Conservation (phyloP, 1,139 yeast genomes). For the Taphrina sp. region DNA sequence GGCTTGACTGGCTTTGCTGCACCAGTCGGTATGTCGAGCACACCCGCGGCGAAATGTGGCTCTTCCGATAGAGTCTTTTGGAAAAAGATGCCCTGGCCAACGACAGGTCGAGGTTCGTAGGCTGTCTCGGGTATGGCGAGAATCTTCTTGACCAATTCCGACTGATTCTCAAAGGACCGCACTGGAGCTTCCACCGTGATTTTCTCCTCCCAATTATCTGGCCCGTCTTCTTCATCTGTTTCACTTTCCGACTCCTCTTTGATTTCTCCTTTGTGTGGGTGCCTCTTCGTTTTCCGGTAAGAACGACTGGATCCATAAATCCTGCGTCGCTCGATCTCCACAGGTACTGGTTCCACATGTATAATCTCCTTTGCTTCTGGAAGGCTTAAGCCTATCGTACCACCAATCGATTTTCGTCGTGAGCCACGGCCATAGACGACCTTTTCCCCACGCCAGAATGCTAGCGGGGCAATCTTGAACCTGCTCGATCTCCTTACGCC, state of each 20-base stretch:
- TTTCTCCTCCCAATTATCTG: slow-evolving; percentile 18
- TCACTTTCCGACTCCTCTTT: slow-evolving; percentile 38
- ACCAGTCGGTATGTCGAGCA: slow-evolving; percentile 60
- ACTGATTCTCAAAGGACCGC: slow-evolving; percentile 22
- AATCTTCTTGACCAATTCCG: slow-evolving; percentile 13
- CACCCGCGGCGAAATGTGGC: slow-evolving; percentile 71
- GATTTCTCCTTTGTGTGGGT: slow-evolving; percentile 43
- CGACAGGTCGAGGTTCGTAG: slow-evolving; percentile 27
- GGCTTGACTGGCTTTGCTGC: slow-evolving; percentile 61
- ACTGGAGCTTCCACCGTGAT: slow-evolving; percentile 30
- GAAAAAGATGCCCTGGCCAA: slow-evolving; percentile 44
- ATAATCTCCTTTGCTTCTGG: slow-evolving; percentile 42
- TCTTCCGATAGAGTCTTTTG: slow-evolving; percentile 69
- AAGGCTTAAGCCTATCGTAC: slow-evolving; percentile 37
- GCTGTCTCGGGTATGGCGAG: slow-evolving; percentile 25
- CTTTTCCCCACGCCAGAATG: slow-evolving; percentile 82
- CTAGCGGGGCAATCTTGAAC: slow-evolving; percentile 67
- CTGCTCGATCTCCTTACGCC: slow-evolving; percentile 58
- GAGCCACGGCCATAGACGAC: slow-evolving; percentile 56
- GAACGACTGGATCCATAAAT: too few species aligned
- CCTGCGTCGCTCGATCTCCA: not conserved
- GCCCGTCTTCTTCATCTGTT: slow-evolving; percentile 7
- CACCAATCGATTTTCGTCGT: slow-evolving; percentile 41
- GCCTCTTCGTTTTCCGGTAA: not conserved
- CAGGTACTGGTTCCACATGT: slow-evolving; percentile 36